phyloP scores from a whole-genome alignment of 768 basidiomycete genomes.

The Pisolithus orientalis region DNA sequence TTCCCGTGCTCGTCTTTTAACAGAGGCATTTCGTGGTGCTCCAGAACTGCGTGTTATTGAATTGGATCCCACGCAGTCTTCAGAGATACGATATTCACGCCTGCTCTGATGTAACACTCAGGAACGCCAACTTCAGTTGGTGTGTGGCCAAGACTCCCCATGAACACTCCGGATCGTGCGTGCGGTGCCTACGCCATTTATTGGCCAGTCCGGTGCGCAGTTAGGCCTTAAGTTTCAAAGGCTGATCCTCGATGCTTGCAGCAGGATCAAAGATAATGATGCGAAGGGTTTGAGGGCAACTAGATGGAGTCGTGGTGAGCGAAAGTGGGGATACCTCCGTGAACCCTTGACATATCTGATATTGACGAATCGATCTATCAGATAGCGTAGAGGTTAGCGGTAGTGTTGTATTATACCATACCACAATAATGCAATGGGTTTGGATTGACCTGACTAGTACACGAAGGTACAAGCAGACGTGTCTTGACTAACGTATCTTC shows the following conservation, averaged over 20 bases:
- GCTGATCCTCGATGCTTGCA: conserved; percentile 10
- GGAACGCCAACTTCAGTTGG: conserved; percentile 3
- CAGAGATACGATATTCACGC: conserved; percentile 6
- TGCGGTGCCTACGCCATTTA: conserved; percentile 11
- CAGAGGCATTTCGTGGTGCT: conserved; percentile 10
- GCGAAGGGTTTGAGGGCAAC: conserved; percentile 4
- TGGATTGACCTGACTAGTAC: too few species aligned
- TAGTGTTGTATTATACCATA: too few species aligned
- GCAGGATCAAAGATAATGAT: conserved; percentile 2
- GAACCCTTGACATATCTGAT: too few species aligned
- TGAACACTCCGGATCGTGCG: conserved; percentile 2
- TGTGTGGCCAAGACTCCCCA: neutral
- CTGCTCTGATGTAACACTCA: conserved; percentile 11
- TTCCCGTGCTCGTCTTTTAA: conserved; percentile 12
- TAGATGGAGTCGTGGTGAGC: conserved; percentile 13
- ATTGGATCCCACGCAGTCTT: conserved; percentile 2
- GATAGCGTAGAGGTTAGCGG: too few species aligned
- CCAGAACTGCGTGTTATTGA: conserved; percentile 9
- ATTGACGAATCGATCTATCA: too few species aligned
- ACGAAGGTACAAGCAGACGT: too few species aligned
- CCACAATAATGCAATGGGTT: too few species aligned
- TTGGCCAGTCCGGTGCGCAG: conserved; percentile 9
- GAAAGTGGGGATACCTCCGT: too few species aligned
- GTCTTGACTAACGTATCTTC: too few species aligned
- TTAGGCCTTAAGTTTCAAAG: conserved; percentile 7